Percentiles rank a stretch among this genome's conserved stretches.
Conservation (phyloP, 2,329 filamentous ascomycete species). For the Colletotrichum gloeosporioides region DNA sequence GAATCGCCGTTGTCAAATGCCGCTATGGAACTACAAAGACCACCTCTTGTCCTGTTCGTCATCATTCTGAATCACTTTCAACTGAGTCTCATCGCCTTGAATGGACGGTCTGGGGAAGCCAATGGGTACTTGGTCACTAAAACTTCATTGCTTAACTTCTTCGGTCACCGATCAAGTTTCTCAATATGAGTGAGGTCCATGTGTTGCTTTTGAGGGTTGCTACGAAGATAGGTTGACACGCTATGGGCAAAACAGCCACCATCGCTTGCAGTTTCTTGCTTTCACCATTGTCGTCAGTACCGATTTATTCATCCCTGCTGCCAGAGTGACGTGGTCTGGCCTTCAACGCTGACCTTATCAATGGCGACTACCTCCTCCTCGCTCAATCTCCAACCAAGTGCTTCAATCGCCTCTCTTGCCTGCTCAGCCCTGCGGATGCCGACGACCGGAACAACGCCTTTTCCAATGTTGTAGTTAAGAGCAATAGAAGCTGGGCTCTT, state of each 20-base stretch:
- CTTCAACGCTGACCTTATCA: background rate
- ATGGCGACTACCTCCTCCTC: background rate
- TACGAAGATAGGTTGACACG: background rate
- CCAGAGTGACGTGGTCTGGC: background rate
- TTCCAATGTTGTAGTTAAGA: background rate
- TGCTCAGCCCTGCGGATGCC: background rate
- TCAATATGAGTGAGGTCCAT: background rate
- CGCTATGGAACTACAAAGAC: background rate
- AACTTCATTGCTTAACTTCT: background rate
- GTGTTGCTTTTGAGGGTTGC: background rate
- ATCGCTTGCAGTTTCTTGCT: background rate
- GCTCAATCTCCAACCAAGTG: background rate
- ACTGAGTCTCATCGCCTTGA: accelerated
- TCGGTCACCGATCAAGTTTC: background rate
- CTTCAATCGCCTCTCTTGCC: background rate
- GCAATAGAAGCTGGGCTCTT: background rate
- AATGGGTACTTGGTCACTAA: background rate
- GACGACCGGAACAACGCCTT: background rate
- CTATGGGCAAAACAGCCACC: background rate
- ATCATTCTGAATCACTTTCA: background rate
- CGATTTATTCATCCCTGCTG: background rate
- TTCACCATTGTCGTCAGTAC: background rate
- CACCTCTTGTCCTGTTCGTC: background rate
- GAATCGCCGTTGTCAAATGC: background rate
- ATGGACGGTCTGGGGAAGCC: background rate